Evolutionary conservation across 2,329 filamentous ascomycete species (phyloP).

Genomic region (Acrocalymma vagum): DNA sequence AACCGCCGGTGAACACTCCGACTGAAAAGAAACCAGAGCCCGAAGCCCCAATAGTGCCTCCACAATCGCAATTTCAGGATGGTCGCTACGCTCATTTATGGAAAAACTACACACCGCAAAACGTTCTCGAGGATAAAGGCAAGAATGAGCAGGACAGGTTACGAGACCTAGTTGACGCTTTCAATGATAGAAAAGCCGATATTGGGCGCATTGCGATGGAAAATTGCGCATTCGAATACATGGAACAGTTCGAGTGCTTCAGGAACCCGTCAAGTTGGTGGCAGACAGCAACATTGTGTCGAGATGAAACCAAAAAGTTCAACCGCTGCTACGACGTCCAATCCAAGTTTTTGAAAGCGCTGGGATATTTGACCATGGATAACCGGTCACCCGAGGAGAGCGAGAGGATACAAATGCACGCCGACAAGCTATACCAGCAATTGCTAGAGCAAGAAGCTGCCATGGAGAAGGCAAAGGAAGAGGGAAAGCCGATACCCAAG

Average conservation of each 20-base stretch:
- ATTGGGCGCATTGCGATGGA: constrained; percentile 87
- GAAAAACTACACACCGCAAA: constrained; percentile 85
- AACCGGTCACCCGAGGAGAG: constrained; percentile 77
- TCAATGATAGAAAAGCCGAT: constrained; percentile 80
- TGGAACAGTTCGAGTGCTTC: constrained; percentile 85
- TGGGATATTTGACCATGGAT: constrained; percentile 81
- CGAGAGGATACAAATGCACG: constrained; percentile 88
- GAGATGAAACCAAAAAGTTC: constrained; percentile 77
- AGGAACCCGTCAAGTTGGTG: constrained; percentile 69
- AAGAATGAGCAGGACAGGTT: constrained; percentile 83
- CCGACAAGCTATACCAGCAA: constrained; percentile 86
- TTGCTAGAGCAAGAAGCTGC: constrained; percentile 83
- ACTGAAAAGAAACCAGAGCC: constrained; percentile 24
- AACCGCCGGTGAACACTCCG: constrained; percentile 18
- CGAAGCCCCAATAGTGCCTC: constrained; percentile 50
- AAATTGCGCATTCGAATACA: constrained; percentile 90
- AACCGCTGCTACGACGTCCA: constrained; percentile 92
- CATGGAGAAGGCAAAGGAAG: constrained; percentile 73
- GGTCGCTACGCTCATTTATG: constrained; percentile 86
- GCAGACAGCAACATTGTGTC: constrained; percentile 81
- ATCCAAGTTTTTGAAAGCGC: constrained; percentile 86
- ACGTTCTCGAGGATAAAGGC: constrained; percentile 71
- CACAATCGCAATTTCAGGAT: constrained; percentile 70
- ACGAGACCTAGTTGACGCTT: constrained; percentile 80
- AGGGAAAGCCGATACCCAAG: constrained; percentile 61